These are phyloP conservation scores for Candida insectorum DNA, from an alignment of 805 yeast species.

Conservation along the genomic window DNA sequence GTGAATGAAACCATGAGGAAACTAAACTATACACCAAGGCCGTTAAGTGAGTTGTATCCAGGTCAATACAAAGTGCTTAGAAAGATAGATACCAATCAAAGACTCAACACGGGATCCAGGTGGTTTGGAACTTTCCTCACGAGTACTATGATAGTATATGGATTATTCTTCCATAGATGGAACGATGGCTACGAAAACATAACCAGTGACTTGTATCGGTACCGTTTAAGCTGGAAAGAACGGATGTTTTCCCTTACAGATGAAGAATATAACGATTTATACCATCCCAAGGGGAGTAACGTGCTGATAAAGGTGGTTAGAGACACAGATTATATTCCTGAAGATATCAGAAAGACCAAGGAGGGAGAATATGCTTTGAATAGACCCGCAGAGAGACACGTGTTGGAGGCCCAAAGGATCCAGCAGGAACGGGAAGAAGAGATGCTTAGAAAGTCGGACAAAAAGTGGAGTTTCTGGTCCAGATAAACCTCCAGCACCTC, in stretches of 20 bases:
- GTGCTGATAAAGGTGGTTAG: conserved; percentile 41
- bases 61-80: conserved; percentile 75
- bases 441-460: conserved; percentile 20
- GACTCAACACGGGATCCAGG: conserved; percentile 59
- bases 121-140: conserved; percentile 52
- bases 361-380: conserved; percentile 52
- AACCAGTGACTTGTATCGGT: conserved; percentile 63
- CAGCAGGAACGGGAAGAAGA: conserved; percentile 64
- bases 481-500: background rate
- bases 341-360: conserved; percentile 37
- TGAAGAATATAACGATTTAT: conserved; percentile 62
- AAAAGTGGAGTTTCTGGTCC: conserved; percentile 6
- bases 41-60: conserved; percentile 67
- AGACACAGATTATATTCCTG: conserved; percentile 42
- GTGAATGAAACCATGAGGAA: conserved; percentile 72
- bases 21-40: conserved; percentile 75
- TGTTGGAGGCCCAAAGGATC: conserved; percentile 69
- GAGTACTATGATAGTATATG: conserved; percentile 49
- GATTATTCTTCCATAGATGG: conserved; percentile 77
- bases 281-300: conserved; percentile 40
- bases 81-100: conserved; percentile 48
- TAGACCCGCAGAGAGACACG: conserved; percentile 69
- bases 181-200: conserved; percentile 79
- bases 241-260: conserved; percentile 52
- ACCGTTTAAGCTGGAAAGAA: conserved; percentile 56